Evolutionary conservation across 1,284 basidiomycete species (phyloP), one percentile per base, ranked within the genome.

Genomic region (Irpex sp.): DNA sequence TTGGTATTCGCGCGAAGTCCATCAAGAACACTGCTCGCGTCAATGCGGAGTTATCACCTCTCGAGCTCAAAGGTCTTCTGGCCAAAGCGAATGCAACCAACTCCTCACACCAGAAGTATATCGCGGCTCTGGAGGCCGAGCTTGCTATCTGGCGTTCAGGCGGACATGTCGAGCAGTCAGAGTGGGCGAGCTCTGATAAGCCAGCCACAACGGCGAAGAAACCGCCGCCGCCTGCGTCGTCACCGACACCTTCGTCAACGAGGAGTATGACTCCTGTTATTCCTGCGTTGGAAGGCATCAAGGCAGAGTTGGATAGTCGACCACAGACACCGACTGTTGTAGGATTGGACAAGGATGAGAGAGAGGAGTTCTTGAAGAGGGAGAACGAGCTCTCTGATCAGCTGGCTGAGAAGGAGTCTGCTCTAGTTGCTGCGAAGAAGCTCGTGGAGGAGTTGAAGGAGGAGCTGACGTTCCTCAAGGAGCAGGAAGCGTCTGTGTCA

Each of bases 1-100:
- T 99, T 77, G 97, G 97, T 84, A 97, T 98, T 76, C 93, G 96
- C 65, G 97, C 97, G 36, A 99, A 99, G 78, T 94, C 93, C 36
- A 99, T 99, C 87, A 99, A 98, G 93, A 99, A 99, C 80, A 95
- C 94, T 70, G 97, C 97, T 61, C 91, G 96, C 62, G 94, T 99
- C 81, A 99, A 99, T 76, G 94, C 95, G 60, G 97, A 99, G 75
- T 85, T 99, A 56, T 98, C 96, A 0, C 97, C 97, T 0, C 83
- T 94, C 57, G 97, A 99, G 74, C 90, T 99, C 79, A 98, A 98
- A 74, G 89, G 87, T 8, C 81, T 97, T 50, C 83, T 99, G 68
- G 90, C 90, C 72, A 98, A 97, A 77, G 93, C 97, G 0, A 90
- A 96, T 68, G 82, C 92, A 51, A 90, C 96, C 54, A 92, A 94